Evolutionary conservation across 495 filamentous ascomycete genomes (phyloP), one percentile per base, ranked within the genome.

Genomic region (Staphylotrichum tortipilum): DNA sequence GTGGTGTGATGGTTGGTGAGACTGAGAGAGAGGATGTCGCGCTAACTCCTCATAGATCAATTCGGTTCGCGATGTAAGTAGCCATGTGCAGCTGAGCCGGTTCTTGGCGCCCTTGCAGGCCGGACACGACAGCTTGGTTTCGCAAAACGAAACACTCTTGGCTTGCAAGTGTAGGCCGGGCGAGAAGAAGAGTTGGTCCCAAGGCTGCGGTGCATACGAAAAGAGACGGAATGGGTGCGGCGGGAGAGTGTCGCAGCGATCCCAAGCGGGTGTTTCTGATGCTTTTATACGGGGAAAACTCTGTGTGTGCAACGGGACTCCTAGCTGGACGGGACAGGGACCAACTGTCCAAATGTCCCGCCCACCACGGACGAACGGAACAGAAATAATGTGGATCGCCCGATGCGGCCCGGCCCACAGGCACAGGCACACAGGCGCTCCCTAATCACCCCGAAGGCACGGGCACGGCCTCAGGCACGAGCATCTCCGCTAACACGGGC

Each of bases 21-120:
- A n/a, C n/a, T n/a, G n/a, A n/a, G n/a, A n/a, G n/a, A n/a, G n/a
- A 89, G 77, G 75, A 86, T 73, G 44, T 30, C 36, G 34, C 47
- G 53, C 62, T 65, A 54, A 65, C 58, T 24, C 40, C 28, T 42
- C 39, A 22, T 51, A 65, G 62, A 67, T 67, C 57, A 65, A 65
- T 41, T 67, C 64, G 12, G 64, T 67, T 9, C 60, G 64, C 47
- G 64, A 67, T 51, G 64, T 67, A 65, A 67, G 64, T 64, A 28
- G 42, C 40, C 18, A 42, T 43, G 52, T 46, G 45, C 35, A 12
- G 51, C 29, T 47, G 31, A 47, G 35, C 17, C 28, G 29, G 14
- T 61, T 54, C 47, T 57, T 59, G 47, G 58, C 57, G 44, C 35
- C 37, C 6, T n/a, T n/a, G n/a, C n/a, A n/a, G 30, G 42, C 24